Percentiles rank a stretch among this genome's conserved stretches.
Evolutionary conservation across 192 early-diverging fungal species (phyloP).

Genomic region (Backusella tuberculispora): DNA sequence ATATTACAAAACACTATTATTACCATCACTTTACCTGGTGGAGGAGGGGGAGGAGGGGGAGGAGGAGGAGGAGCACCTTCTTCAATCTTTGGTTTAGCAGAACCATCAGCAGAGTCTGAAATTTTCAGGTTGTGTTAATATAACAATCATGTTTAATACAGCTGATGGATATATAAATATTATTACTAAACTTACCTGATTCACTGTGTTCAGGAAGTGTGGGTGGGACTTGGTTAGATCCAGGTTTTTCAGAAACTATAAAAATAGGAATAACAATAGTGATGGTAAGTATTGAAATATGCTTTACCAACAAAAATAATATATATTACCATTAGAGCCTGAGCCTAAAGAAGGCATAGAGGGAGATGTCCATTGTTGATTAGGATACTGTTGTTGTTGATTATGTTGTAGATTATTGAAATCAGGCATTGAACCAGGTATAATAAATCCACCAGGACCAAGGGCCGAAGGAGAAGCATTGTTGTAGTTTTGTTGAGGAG

Average conservation of each 20-base stretch:
- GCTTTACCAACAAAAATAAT: neutral
- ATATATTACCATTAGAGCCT: neutral
- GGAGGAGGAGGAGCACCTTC: neutral
- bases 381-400: neutral
- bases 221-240: neutral
- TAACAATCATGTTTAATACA: neutral
- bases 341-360: conserved; percentile 12
- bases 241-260: neutral
- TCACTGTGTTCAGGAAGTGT: neutral
- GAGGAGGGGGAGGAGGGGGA: neutral
- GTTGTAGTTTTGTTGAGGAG: neutral
- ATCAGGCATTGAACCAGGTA: conserved; percentile 20
- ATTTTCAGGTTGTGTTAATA: neutral
- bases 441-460: conserved; percentile 30
- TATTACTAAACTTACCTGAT: neutral
- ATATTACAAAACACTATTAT: neutral
- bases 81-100: neutral
- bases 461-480: neutral
- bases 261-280: neutral
- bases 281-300: neutral
- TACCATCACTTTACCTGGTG: neutral
- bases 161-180: neutral
- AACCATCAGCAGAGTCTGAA: neutral
- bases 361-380: conserved; percentile 33
- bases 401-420: neutral